A percentile compares a stretch with the other conserved stretches of the same genome.
phyloP scores from a whole-genome alignment of 495 filamentous ascomycete species.

The Lasiosphaeria miniovina region DNA sequence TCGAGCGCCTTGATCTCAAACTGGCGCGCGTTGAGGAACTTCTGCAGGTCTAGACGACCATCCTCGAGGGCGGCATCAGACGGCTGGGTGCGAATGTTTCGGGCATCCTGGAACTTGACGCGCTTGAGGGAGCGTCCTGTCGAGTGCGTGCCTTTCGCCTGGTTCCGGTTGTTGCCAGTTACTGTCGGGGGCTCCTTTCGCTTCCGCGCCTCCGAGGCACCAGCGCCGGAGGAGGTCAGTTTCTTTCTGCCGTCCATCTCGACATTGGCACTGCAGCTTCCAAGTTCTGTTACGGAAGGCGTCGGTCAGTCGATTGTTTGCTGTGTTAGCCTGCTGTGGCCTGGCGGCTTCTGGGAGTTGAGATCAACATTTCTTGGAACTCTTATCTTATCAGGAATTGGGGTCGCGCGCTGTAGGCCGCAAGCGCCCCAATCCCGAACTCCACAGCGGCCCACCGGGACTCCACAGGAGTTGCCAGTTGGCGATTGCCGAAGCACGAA shows the following conservation, averaged over 20 bases:
- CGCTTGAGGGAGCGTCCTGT: slow-evolving; percentile 39
- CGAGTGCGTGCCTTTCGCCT: slow-evolving; percentile 13
- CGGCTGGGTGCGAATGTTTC: slow-evolving; percentile 69
- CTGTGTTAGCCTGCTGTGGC: not conserved
- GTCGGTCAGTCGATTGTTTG: not conserved
- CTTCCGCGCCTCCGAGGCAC: slow-evolving; percentile 8
- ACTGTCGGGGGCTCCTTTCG: slow-evolving; percentile 18
- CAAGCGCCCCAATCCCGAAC: too few relatives aligned
- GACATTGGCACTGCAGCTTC: not conserved
- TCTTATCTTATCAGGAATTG: slow-evolving; percentile 25
- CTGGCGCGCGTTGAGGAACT: slow-evolving; percentile 78
- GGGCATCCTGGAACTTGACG: slow-evolving; percentile 63
- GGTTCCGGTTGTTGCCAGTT: slow-evolving; percentile 7
- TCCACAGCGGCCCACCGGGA: too few relatives aligned
- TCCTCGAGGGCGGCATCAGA: slow-evolving; percentile 67
- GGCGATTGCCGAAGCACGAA: not conserved
- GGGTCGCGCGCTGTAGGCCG: too few relatives aligned
- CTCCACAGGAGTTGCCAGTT: too few relatives aligned
- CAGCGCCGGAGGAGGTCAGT: not conserved
- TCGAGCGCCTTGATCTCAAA: slow-evolving; percentile 87
- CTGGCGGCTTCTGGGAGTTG: not conserved
- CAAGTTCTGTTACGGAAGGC: not conserved
- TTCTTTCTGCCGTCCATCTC: slow-evolving; percentile 12
- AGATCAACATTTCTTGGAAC: slow-evolving; percentile 16
- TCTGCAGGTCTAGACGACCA: slow-evolving; percentile 73